Evolutionary conservation across 2,329 filamentous ascomycete genomes (phyloP), one percentile per base, ranked within the genome.

Genomic region (Fusarium circinatum): DNA sequence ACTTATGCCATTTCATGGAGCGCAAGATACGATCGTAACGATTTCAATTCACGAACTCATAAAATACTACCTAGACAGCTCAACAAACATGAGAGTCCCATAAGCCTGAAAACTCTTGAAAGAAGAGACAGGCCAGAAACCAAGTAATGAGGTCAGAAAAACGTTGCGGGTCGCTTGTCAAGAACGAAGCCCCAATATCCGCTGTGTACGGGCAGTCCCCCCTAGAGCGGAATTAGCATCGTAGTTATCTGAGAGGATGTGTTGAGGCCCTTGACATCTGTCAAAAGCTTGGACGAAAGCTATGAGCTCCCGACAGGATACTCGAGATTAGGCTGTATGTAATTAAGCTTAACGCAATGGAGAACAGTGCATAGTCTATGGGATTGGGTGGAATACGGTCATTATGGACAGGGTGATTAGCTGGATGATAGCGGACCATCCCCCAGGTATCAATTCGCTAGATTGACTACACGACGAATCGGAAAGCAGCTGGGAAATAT

Each of bases 251-350:
- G 13, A 47, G 18, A 28, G 26, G 18, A 10, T 20, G 11, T 22
- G 18, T 1, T 2, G 20, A 22, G 9, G 45, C 0, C 26, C 26
- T 15, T 22, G 5, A 5, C 6, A 22, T 12, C 13, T 52, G n/a
- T 26, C 49, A 26, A 52, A 28, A 52, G 18, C 3, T 13, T 36
- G 5, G 32, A 26, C n/a, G 30, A 36, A 11, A 36, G 17, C 30
- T 20, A 15, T 12, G 30, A 24, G 13, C 8, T 15, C 17, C 20
- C 3, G n/a, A 26, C 12, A 26, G 17, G 6, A 20, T 12, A 36
- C 8, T 4, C 18, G 17, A 36, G 18, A 36, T 22, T 36, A 36
- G 30, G 6, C 49, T 52, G 13, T 52, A 15, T 24, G 6, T 2
- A 20, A 10, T 34, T 52, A 52, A 52, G 32, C 49, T 36, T 52